Evolutionary conservation across 2,329 filamentous ascomycete species (phyloP).

Genomic region (Rugonectria rugulosa): DNA sequence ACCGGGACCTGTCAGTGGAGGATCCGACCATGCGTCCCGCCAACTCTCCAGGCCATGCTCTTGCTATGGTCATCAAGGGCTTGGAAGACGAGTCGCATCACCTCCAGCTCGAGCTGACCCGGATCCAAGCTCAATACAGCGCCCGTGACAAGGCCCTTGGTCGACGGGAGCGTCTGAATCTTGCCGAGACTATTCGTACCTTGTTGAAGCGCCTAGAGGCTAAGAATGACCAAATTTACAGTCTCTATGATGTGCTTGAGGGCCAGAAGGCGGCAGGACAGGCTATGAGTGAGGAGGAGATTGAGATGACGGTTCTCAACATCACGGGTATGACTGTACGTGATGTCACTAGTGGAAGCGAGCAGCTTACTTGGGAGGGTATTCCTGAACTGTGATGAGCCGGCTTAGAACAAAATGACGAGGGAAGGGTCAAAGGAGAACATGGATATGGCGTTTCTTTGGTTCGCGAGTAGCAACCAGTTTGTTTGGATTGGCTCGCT

Average conservation of each 20-base stretch:
- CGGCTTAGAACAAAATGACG: slow-evolving; percentile 7
- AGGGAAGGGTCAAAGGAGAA: slow-evolving; percentile 21
- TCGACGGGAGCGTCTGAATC: slow-evolving; percentile 67
- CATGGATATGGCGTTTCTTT: slow-evolving; percentile 36
- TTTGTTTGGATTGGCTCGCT: slow-evolving; percentile 23
- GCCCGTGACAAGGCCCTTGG: slow-evolving; percentile 71
- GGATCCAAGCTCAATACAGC: slow-evolving; percentile 69
- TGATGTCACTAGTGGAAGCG: slow-evolving; percentile 48
- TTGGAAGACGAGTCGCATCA: slow-evolving; percentile 82
- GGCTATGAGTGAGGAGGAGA: slow-evolving; percentile 67
- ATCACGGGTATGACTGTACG: slow-evolving; percentile 57
- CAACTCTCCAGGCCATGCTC: slow-evolving; percentile 73
- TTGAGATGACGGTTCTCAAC: slow-evolving; percentile 69
- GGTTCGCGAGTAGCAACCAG: slow-evolving; percentile 18
- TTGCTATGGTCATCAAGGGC: slow-evolving; percentile 84
- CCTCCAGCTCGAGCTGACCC: slow-evolving; percentile 72
- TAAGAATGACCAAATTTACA: slow-evolving; percentile 83
- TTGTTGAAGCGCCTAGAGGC: slow-evolving; percentile 71
- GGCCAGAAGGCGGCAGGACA: slow-evolving; percentile 74
- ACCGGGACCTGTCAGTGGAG: slow-evolving; percentile 59
- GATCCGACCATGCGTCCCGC: slow-evolving; percentile 69
- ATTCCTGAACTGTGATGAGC: slow-evolving; percentile 41
- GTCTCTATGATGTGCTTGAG: slow-evolving; percentile 83
- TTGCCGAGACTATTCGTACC: slow-evolving; percentile 68
- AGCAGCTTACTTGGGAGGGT: slow-evolving; percentile 53